Base-by-base conservation (phyloP, 2,329 filamentous ascomycete species). In the Periconia digitata region DNA sequence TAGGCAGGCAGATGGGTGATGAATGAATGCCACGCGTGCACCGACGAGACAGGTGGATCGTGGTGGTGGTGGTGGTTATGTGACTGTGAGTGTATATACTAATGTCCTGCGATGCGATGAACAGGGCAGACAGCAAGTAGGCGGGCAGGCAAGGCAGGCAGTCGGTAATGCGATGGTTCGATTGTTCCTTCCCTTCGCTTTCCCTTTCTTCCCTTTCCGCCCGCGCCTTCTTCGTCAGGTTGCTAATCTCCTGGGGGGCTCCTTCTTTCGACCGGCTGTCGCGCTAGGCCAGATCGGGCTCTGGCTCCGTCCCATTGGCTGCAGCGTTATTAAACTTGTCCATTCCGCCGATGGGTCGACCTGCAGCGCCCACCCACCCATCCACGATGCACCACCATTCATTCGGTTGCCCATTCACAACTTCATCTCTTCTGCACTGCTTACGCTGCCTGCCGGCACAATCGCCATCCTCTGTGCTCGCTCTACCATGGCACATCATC, bases 201-300 rank as follows among this genome's bases (percentile, higher is more conserved):
- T 32, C 5, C 27, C 27, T 32, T 27, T 24, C 23, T 32, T 32
- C 5, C 27, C 27, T 32, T 27, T 24, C 23, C 17, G 8, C 20
- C 16, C 43, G 48, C 48, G 40, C 50, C 50, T 52, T 52, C 46
- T 49, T 52, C 50, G 46, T 52, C 50, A 48, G n/a, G 45, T 52
- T 43, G 21, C 43, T 43, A 46, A 49, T 49, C 43, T 49, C 46
- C 46, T 46, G 35, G 17, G 38, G 40, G 32, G 40, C 24, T 40
- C 46, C 40, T 46, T 39, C 46, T 47, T 40, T 42, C 21, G 24
- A 10, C 27, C n/a, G 40, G 21, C 20, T 7, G 21, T 21, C 37
- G 22, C 44, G 22, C 49, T 50, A 50, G 48, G 37, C 43, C 27
- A 16, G 4, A 32, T 32, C 4, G 27, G 27, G n/a, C 27, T 12